Evolutionary conservation across 2,329 filamentous ascomycete species (phyloP), one percentile per base, ranked within the genome.

Genomic region (Lasiodiplodia sp.): DNA sequence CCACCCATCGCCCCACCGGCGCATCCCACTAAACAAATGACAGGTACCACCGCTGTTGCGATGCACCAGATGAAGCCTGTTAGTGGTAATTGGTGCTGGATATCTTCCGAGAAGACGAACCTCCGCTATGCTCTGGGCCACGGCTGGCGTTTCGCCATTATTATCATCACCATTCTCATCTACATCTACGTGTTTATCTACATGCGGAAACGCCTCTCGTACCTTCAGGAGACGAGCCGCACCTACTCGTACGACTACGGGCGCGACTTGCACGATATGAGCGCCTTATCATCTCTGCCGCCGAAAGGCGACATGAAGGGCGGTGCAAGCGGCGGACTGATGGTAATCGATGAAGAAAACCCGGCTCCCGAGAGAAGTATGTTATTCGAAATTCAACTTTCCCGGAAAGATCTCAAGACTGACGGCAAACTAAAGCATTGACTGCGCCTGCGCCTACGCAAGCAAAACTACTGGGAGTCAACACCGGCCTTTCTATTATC

Each of bases 51-150:
- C 4, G 66, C 66, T 3, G 66, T 63, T 3, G 66, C 47, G 1
- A 53, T 68, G 56, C 34, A 68, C 11, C 69, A 73, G n/a, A 78
- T 79, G 67, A 77, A 74, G 4, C 79, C 80, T 38, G 82, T 83
- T 1, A 82, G 80, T 3, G 83, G 83, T 0, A 84, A 84, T 69
- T 85, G 83, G 83, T 84, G 83, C 72, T 85, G 83, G 83, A 84
- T 85, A 69, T 74, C 77, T 11, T 69, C 74, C 8, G 71, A 75
- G 3, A 73, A 78, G 25, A 72, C 75, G 21, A 78, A 78, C 8
- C 74, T 83, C 23, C 79, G 83, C 34, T 85, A 84, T 66, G 78
- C 73, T 1, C 75, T 85, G 58, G 81, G 80, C 0, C 83, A 85
- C 68, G 82, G 79, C 53, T 84, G 82, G 83, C 80, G 83, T 11